A percentile compares a stretch with the other conserved stretches of the same genome.
Evolutionary conservation across 805 yeast species (phyloP).

Genomic region (Candida maris): DNA sequence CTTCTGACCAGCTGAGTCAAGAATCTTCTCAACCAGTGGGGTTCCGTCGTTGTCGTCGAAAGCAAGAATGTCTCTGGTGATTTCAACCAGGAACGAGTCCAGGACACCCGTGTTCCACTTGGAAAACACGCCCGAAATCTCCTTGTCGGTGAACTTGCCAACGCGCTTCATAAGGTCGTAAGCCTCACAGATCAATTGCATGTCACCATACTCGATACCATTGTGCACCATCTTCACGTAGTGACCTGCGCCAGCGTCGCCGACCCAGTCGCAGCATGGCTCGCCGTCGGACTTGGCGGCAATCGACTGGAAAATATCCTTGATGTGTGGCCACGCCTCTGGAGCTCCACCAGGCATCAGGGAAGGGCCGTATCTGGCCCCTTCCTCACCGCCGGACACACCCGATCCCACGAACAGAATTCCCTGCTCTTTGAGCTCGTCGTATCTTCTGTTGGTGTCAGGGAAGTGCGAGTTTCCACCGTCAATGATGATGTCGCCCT

Average conservation of each 20-base stretch:
- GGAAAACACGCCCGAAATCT: constrained; percentile 87
- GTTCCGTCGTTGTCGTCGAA: constrained; percentile 86
- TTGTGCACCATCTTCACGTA: constrained; percentile 99
- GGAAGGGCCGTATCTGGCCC: constrained; percentile 99
- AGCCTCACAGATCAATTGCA: constrained; percentile 98
- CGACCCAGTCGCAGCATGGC: constrained; percentile 99
- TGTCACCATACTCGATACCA: constrained; percentile 99
- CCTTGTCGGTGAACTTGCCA: constrained; percentile 85
- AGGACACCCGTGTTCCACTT: constrained; percentile 97
- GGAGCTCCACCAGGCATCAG: constrained; percentile 99
- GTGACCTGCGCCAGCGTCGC: constrained; percentile 98
- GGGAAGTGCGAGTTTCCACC: constrained; percentile 99
- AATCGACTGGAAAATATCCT: constrained; percentile 92
- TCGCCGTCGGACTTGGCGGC: constrained; percentile 97
- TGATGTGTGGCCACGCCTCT: constrained; percentile 98
- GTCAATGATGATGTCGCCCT: constrained; percentile 97
- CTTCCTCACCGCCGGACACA: constrained; percentile 99
- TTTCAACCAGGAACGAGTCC: constrained; percentile 95
- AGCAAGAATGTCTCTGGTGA: constrained; percentile 91
- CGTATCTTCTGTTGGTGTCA: constrained; percentile 95
- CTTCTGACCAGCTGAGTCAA: constrained; percentile 97
- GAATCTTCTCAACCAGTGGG: constrained; percentile 93
- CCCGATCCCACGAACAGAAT: constrained; percentile 95
- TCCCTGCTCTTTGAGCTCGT: constrained; percentile 81
- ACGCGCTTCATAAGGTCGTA: constrained; percentile 93